Base-by-base conservation (phyloP, 768 basidiomycete species). In the Hemileccinum impolitum region DNA sequence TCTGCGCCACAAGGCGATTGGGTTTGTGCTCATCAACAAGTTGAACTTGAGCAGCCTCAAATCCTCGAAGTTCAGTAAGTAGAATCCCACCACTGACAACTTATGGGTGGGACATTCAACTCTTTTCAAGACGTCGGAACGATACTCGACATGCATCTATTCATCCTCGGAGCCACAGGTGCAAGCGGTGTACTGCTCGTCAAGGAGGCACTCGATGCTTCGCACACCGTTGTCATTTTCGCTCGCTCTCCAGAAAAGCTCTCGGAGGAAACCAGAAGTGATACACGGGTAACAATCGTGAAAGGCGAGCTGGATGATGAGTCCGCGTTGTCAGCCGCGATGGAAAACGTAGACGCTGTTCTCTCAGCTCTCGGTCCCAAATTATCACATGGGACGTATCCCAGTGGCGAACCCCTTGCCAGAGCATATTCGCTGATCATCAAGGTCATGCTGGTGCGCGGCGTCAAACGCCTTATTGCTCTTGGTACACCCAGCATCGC, bases 151-250 rank as follows among this genome's bases (percentile, higher is more conserved):
- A 78, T 79, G 79, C 81, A 72, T 21, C 57, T 87, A 48, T 72
- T 89, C 46, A 71, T 89, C 50, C 72, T 90, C n/a, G 87, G 87
- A 15, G 82, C 75, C 19, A 90, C 87, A 3, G 86, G 87, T 1
- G 74, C 79, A 13, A 66, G 67, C 31, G 87, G 87, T 42, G 65
- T 77, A 39, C 72, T 76, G 15, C 70, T 88, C 50, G 72, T 82
- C 48, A 75, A 80, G 44, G 76, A 84, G 58, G 68, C 74, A 6
- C 75, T 89, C 15, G 59, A 68, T 15, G 66, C 67, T 18, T 55
- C 61, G 6, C 73, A 77, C 54, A 70, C 73, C 4, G 56, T 88
- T 52, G 71, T 87, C 50, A 54, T 88, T 46, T 87, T 79, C 47
- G 84, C 77, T 11, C 80, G 85, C 28, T 79, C 77, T 11, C 82